Evolutionary conservation across 441 rosid species (phyloP).

Genomic region (Aleurites moluccanus): DNA sequence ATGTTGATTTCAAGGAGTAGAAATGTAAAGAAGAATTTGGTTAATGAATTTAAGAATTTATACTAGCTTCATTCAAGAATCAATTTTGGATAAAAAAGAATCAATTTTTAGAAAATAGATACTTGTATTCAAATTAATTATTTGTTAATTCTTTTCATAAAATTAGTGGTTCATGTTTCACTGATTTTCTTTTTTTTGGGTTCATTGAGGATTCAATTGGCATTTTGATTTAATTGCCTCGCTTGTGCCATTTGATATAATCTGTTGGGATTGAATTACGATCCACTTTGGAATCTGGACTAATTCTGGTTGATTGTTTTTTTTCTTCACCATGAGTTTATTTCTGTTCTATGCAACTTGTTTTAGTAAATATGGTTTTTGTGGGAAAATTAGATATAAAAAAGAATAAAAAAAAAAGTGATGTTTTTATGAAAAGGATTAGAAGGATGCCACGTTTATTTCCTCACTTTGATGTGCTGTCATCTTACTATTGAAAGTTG

Average conservation of each 20-base stretch:
- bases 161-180: no score
- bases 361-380: neutral
- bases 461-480: neutral
- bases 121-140: neutral
- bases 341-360: neutral
- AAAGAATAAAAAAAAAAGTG: neutral
- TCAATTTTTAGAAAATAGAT: neutral
- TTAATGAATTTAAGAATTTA: no score
- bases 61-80: neutral
- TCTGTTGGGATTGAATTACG: neutral
- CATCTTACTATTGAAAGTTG: neutral
- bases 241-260: neutral
- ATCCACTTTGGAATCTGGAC: neutral
- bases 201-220: neutral
- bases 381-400: neutral
- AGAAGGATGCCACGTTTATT: neutral
- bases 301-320: neutral
- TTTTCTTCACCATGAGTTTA: neutral
- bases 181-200: no score
- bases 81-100: neutral
- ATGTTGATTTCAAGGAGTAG: neutral
- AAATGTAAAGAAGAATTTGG: neutral
- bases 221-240: neutral
- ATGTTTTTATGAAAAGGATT: constrained; percentile 2
- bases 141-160: no score